These are phyloP conservation scores for Leptomonas pyrrhocoris DNA, from an alignment of 208 protist species.

Conservation along the genomic window DNA sequence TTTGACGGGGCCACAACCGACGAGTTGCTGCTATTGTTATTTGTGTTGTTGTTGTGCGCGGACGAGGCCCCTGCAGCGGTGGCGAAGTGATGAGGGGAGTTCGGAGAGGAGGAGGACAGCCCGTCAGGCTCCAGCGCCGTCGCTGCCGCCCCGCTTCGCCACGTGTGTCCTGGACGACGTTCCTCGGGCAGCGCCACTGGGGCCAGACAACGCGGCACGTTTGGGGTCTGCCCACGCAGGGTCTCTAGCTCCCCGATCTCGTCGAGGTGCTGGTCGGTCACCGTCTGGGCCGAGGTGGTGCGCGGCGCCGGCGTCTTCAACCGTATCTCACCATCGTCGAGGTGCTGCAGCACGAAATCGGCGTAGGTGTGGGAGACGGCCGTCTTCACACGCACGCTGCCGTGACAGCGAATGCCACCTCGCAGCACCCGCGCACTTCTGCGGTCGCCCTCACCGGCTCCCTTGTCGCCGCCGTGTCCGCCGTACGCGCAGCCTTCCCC, in stretches of 20 bases:
- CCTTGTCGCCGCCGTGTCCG: neutral
- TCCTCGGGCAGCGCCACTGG: slow-evolving; percentile 25
- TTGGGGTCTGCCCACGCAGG: slow-evolving; percentile 42
- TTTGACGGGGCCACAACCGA: neutral
- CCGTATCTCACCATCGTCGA: slow-evolving; percentile 21
- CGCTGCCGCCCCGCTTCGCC: neutral
- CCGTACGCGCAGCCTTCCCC: neutral
- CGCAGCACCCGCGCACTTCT: slow-evolving; percentile 20
- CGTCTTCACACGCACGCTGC: slow-evolving; percentile 37
- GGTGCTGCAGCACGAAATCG: slow-evolving; percentile 35
- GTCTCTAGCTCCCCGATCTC: slow-evolving; percentile 45
- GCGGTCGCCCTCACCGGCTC: neutral
- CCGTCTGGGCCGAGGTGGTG: slow-evolving; percentile 6
- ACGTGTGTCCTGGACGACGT: neutral
- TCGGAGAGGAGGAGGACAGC: neutral
- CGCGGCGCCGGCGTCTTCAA: slow-evolving; percentile 12
- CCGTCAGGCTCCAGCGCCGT: neutral
- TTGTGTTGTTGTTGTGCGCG: neutral
- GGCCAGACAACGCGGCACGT: slow-evolving; percentile 31
- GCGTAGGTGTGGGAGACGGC: slow-evolving; percentile 36
- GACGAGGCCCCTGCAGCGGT: neutral
- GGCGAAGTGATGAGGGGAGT: neutral
- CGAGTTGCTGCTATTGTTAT: neutral
- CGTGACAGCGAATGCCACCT: slow-evolving; percentile 53
- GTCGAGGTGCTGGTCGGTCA: slow-evolving; percentile 32